Evolutionary conservation across 495 filamentous ascomycete genomes (phyloP), one percentile per base, ranked within the genome.

Genomic region (Penicillium cosmopolitanum): DNA sequence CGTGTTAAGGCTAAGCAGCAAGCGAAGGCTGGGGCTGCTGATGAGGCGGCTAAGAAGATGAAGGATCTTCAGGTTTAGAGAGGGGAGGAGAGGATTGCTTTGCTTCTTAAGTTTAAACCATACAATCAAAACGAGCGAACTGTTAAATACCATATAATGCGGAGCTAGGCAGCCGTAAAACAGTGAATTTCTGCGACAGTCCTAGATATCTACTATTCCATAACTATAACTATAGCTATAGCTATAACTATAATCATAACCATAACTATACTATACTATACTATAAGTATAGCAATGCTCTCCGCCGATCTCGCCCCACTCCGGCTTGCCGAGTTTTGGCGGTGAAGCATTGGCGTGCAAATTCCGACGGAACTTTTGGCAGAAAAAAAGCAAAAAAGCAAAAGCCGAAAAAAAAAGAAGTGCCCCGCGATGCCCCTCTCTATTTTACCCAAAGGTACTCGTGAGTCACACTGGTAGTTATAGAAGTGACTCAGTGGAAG

Each of bases 1-100:
- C 84, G 81, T 67, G 67, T 75, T 43, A 86, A 85, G 65, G 73
- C 68, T 31, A 85, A 84, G 70, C 55, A 56, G 40, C 50, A 33
- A 13, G 19, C 34, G 50, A 51, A 71, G 64, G 28, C 28, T 9
- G 28, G 28, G 4, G 57, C 53, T 34, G 55, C 72, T 12, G 72
- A 74, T 19, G 76, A 74, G 21, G 66, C 73, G 8, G 59, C 76
- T 8, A 74, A 75, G 54, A 77, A 80, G 65, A 64, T 81, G 62
- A 53, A 81, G 55, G 55, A 55, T 33, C 69, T 81, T 28, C 65
- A 78, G 58, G 73, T 81, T 18, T 80, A 31, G 8, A 9, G 5
- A 9, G 6, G 5, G 25, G 5, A 4, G 5, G 28, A 58, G 28
- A 56, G 31, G 23, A 36, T 18, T 21, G 19, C 16, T 31, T 36